Percentiles rank a stretch among this genome's conserved stretches.
phyloP scores from a whole-genome alignment of 1,284 basidiomycete genomes.

The Tilletia indica region DNA sequence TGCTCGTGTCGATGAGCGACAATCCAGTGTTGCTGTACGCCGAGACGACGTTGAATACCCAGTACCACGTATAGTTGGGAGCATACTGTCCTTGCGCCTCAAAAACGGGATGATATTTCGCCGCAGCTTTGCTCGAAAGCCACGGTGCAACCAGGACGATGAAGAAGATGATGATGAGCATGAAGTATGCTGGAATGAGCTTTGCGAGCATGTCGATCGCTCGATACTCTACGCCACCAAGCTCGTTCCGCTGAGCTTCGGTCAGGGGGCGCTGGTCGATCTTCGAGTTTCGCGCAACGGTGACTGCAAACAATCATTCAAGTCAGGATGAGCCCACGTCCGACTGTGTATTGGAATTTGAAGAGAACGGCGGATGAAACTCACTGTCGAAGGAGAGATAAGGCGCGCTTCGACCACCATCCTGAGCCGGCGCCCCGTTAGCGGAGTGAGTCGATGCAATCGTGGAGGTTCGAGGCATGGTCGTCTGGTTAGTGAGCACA shows the following conservation, averaged over 20 bases:
- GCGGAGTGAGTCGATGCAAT: slow-evolving; percentile 57
- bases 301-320: slow-evolving; percentile 21
- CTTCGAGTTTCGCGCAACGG: slow-evolving; percentile 69
- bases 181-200: slow-evolving; percentile 44
- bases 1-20: slow-evolving; percentile 82
- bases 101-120: slow-evolving; percentile 40
- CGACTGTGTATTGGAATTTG: no score
- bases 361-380: not conserved
- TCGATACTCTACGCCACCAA: slow-evolving; percentile 93
- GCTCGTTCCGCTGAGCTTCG: slow-evolving; percentile 79
- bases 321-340: no score
- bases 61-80: slow-evolving; percentile 56
- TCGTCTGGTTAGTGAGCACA: slow-evolving; percentile 59
- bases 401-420: slow-evolving; percentile 61
- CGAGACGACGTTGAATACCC: slow-evolving; percentile 79
- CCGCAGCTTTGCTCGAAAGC: slow-evolving; percentile 39
- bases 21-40: slow-evolving; percentile 85
- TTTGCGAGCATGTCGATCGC: slow-evolving; percentile 71
- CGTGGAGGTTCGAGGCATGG: slow-evolving; percentile 71
- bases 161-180: slow-evolving; percentile 31
- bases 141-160: slow-evolving; percentile 49
- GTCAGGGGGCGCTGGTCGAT: slow-evolving; percentile 70
- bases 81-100: slow-evolving; percentile 40
- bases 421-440: slow-evolving; percentile 47
- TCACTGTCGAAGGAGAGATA: slow-evolving; percentile 76